These are phyloP conservation scores for Emergomyces pasteurianus DNA, from an alignment of 2,329 filamentous ascomycete species.

Conservation along the genomic window DNA sequence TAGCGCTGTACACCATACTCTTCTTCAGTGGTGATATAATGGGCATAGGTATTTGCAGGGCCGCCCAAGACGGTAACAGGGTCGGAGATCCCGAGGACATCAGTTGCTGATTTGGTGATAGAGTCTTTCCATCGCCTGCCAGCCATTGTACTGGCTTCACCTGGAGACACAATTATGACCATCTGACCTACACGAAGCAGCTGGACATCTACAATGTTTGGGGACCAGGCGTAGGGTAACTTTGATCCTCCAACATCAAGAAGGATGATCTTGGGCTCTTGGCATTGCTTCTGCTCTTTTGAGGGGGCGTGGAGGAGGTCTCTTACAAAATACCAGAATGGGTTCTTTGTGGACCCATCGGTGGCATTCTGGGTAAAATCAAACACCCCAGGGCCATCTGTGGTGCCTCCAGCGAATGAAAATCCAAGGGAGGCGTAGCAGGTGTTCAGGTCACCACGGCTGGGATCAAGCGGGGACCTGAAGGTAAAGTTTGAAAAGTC, in stretches of 20 bases:
- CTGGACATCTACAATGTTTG: conserved; percentile 86
- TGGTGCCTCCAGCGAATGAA: conserved; percentile 85
- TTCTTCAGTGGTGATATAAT: conserved; percentile 68
- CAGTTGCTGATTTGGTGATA: conserved; percentile 44
- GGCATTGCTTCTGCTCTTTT: conserved; percentile 59
- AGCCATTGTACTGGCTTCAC: conserved; percentile 86
- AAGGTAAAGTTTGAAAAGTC: conserved; percentile 71
- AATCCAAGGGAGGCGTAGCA: conserved; percentile 84
- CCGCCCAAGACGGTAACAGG: conserved; percentile 76
- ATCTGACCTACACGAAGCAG: conserved; percentile 73
- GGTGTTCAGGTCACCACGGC: conserved; percentile 43
- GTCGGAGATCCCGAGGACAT: conserved; percentile 37
- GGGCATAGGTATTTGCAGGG: conserved; percentile 81
- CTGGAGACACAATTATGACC: conserved; percentile 70
- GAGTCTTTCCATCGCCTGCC: conserved; percentile 75
- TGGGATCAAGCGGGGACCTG: conserved; percentile 52
- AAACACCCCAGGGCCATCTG: conserved; percentile 80
- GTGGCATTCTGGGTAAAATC: conserved; percentile 86
- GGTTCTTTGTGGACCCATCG: conserved; percentile 54
- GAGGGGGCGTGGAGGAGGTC: conserved; percentile 59
- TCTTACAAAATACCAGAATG: conserved; percentile 68
- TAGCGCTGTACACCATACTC: conserved; percentile 80
- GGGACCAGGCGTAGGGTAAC: conserved; percentile 72
- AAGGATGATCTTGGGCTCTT: conserved; percentile 70
- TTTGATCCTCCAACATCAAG: conserved; percentile 77